Evolutionary conservation across 73 alveolate species (phyloP).

Genomic region (Tetrahymena elliotti): DNA sequence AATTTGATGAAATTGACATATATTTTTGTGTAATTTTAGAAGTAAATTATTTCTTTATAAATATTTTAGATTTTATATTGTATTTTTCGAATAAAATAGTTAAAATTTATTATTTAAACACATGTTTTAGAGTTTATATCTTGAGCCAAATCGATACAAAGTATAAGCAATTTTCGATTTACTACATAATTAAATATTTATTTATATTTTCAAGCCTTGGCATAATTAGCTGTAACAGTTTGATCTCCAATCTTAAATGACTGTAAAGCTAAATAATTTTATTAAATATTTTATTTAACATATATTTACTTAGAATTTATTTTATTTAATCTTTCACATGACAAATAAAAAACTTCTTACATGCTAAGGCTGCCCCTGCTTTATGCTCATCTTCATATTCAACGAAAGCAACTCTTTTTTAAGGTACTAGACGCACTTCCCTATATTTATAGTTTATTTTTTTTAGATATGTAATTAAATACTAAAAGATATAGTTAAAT

Average conservation of each 20-base stretch:
- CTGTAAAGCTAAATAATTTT: neutral
- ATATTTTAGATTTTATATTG: too few species aligned
- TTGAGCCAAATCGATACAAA: neutral
- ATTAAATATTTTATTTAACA: neutral
- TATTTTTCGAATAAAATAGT: too few species aligned
- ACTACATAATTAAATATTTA: neutral
- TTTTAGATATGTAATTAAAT: neutral
- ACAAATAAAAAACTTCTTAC: too few species aligned
- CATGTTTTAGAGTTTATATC: neutral
- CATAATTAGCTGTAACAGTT: neutral
- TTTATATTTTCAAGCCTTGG: neutral
- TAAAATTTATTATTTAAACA: too few species aligned
- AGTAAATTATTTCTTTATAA: too few species aligned
- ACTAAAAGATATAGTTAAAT: too few species aligned
- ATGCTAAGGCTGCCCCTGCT: constrained; percentile 2
- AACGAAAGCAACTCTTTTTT: constrained; percentile 38
- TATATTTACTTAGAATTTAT: too few species aligned
- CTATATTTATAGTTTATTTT: neutral
- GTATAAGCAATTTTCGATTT: neutral
- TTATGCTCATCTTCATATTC: constrained; percentile 38
- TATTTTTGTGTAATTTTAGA: too few species aligned
- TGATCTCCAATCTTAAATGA: neutral
- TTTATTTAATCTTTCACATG: too few species aligned
- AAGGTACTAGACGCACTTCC: neutral
- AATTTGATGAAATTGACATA: too few species aligned